Evolutionary conservation across 1,139 yeast species (phyloP), one percentile per base, ranked within the genome.

Genomic region (Sugiyamaella xylanicola): DNA sequence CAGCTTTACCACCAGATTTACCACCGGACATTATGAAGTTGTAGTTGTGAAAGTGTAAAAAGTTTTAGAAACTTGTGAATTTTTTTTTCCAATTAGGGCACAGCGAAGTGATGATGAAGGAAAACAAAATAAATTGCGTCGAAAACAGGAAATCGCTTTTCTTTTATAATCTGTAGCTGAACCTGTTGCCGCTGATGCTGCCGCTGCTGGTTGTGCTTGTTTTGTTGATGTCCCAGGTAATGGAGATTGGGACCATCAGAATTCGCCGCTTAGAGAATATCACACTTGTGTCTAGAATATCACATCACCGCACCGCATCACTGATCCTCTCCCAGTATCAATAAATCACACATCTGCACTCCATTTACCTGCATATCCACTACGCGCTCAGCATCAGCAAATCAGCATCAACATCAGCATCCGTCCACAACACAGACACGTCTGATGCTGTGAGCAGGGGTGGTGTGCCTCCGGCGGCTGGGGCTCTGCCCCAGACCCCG

Each of bases 1-100:
- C 95, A 74, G 97, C 96, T 81, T 91, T 91, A 72, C 92, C 92
- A 77, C 97, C 97, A 63, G 78, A 74, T 86, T 92, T 92, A 77
- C 97, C 97, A 77, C 97, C 97, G 75, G 97, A 88, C 97, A 90
- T 91, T 83, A 57, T 80, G 63, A 57, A 35, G 55, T 53, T 54
- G 46, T 48, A 32, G 42, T 2, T 8, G 25, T 52, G 22, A 22
- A 44, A 39, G 27, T 21, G 47, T 16, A 13, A 36, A 44, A 41
- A 16, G 44, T 54, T 51, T 35, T 41, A 52, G 44, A 47, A 36
- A 27, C 15, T 25, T 21, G 63, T 63, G 62, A 63, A 63, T 60
- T 47, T 62, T 63, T 60, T 62, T 62, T 61, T 62, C 62, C 61
- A 63, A 56, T 56, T 61, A 59, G 59, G 53, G 42, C 56, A 56